These are phyloP conservation scores for Fusarium nanum DNA, from an alignment of 2,329 filamentous ascomycete species.

Conservation along the genomic window DNA sequence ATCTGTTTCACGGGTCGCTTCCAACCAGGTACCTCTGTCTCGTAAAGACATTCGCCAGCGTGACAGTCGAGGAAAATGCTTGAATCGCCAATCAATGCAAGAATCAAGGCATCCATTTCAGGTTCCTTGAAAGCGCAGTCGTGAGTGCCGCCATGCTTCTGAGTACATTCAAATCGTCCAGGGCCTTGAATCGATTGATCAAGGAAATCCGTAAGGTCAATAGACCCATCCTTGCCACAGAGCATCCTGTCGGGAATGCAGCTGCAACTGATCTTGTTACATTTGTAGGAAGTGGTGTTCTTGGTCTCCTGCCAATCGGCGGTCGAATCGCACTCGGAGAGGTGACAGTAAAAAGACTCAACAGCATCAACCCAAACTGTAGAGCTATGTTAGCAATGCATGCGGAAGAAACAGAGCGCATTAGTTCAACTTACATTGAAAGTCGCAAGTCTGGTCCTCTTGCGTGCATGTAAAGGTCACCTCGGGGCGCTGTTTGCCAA, in stretches of 20 bases:
- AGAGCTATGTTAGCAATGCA: constrained; percentile 16
- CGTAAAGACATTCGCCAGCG: constrained; percentile 91
- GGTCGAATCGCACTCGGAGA: constrained; percentile 81
- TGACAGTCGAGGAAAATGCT: constrained; percentile 87
- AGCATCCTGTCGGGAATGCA: constrained; percentile 94
- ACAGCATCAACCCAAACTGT: constrained; percentile 94
- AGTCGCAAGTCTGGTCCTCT: constrained; percentile 83
- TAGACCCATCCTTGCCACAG: constrained; percentile 89
- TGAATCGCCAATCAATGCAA: constrained; percentile 87
- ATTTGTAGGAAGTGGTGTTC: constrained; percentile 88
- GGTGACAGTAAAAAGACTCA: constrained; percentile 96
- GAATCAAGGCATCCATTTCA: constrained; percentile 90
- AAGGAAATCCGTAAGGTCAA: constrained; percentile 92
- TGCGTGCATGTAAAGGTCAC: constrained; percentile 93
- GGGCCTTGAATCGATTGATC: constrained; percentile 86
- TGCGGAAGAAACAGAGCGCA: background rate
- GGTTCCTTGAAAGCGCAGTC: constrained; percentile 89
- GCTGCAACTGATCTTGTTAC: constrained; percentile 84
- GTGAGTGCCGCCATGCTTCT: constrained; percentile 71
- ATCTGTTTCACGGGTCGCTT: constrained; percentile 89
- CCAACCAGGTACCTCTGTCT: constrained; percentile 93
- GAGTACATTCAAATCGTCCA: constrained; percentile 81
- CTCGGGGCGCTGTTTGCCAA: constrained; percentile 87
- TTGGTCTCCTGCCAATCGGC: constrained; percentile 74
- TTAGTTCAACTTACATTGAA: constrained; percentile 78